Base-by-base conservation (phyloP, 129 eudicot genomes). In the Sambucus nigra region DNA sequence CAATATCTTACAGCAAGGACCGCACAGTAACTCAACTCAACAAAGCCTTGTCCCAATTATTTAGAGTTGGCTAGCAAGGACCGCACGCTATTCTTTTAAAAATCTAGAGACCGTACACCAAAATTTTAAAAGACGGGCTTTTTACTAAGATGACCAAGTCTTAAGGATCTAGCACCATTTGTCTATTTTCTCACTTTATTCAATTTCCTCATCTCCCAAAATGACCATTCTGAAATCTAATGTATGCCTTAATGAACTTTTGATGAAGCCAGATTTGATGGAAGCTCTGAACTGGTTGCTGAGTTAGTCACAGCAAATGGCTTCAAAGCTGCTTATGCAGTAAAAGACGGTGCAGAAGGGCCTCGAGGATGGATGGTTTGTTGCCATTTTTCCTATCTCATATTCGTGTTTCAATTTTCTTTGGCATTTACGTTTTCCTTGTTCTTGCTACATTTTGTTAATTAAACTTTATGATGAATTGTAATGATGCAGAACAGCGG, bases 301-400 rank as follows among this genome's bases (percentile, higher is more conserved):
- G 99, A 91, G 76, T 71, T 91, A 60, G 89, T 86, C 21, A 86
- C 94, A 25, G 94, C 82, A 15, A 91, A 91, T 54, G 99, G 99
- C 47, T 91, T 86, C 70, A 91, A 86, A 79, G 87, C 94, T 52
- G 99, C 99, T 47, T 91, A 82, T 61, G 99, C 95, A 45, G 73
- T 91, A 51, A 91, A 86, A 86, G 99, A 86, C 60, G 99, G 99
- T 49, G 95, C 99, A 49, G 99, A 91, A 79, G 99, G 99, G 55
- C 57, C 89, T 42, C 72, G 84, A 58, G 99, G 99, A 72, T 91
- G 99, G 99, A 59, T 48, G 99, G 99, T 91, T n/a, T 65, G 72
- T 59, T 66, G 8, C 64, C 35, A 4, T 14, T 8, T 29, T 9
- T 28, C 14, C n/a, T 55, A 7, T 61, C 26, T 33, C 51, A 39